phyloP scores from a whole-genome alignment of 164 flowering plant species.

The grape (Vitis vinifera) region DNA sequence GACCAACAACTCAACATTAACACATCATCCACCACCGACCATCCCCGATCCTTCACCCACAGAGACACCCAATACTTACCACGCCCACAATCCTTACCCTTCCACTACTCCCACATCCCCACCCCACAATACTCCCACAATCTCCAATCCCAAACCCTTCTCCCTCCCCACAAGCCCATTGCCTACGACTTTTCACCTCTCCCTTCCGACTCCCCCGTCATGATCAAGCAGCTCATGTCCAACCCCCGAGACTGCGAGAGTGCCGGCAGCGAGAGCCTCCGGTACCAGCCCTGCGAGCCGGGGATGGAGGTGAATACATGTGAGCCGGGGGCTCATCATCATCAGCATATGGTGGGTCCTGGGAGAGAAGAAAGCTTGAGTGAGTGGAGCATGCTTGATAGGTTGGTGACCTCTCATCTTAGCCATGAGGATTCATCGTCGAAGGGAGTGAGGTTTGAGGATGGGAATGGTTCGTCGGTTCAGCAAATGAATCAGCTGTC shows the following conservation, averaged over 20 bases:
- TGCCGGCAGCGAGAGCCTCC: slow-evolving; percentile 32
- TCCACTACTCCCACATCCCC: slow-evolving; percentile 17
- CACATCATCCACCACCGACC: slow-evolving; percentile 20
- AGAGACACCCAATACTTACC: slow-evolving; percentile 23
- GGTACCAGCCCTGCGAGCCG: slow-evolving; percentile 41
- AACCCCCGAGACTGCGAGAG: slow-evolving; percentile 46
- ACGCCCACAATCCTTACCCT: slow-evolving; percentile 30
- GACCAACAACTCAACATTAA: slow-evolving; percentile 24
- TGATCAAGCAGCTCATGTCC: slow-evolving; percentile 59
- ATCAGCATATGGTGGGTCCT: slow-evolving; percentile 22
- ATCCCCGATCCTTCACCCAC: slow-evolving; percentile 24
- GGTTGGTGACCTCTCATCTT: slow-evolving; percentile 37
- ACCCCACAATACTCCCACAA: no score
- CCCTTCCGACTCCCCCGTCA: slow-evolving; percentile 30
- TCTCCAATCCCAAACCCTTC: slow-evolving; percentile 23
- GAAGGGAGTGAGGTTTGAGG: slow-evolving; percentile 39
- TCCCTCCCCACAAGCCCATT: slow-evolving; percentile 26
- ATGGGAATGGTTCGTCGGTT: slow-evolving; percentile 31
- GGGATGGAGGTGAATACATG: slow-evolving; percentile 43
- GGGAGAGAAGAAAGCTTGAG: slow-evolving; percentile 20
- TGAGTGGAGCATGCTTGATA: slow-evolving; percentile 4
- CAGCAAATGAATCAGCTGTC: slow-evolving; percentile 55
- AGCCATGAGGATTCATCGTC: slow-evolving; percentile 29
- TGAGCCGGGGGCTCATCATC: slow-evolving; percentile 14
- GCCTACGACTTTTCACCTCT: slow-evolving; percentile 30